A percentile compares a stretch with the other conserved stretches of the same genome.
Conservation (phyloP, 495 filamentous ascomycete genomes). For the Achaetomiella virescens region DNA sequence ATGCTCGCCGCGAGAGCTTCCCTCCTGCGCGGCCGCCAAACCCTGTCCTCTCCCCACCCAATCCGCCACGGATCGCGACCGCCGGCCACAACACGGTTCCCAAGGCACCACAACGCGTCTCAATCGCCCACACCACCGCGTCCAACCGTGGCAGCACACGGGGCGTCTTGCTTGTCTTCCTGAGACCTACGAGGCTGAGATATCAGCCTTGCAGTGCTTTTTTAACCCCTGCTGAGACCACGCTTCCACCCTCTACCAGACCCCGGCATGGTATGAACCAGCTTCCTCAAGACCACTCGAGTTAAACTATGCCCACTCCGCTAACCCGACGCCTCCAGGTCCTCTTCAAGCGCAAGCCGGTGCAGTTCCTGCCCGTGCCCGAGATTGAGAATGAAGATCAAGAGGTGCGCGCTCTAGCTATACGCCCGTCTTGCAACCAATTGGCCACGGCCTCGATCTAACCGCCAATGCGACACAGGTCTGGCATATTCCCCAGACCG, state of each 20-base stretch:
- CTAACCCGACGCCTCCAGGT: constrained; percentile 53
- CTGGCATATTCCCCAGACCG: constrained; percentile 85
- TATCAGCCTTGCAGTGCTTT: constrained; percentile 35
- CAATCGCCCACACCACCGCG: constrained; percentile 13
- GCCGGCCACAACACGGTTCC: constrained; percentile 24
- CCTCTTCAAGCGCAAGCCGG: constrained; percentile 91
- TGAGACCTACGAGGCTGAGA: constrained; percentile 28
- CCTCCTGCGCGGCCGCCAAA: constrained; percentile 18
- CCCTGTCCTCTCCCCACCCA: constrained; percentile 29
- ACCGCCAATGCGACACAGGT: constrained; percentile 48
- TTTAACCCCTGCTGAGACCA: constrained; percentile 15
- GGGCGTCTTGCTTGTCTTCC: neutral
- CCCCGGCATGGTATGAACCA: constrained; percentile 26
- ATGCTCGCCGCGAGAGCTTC: constrained; percentile 7
- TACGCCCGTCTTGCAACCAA: neutral
- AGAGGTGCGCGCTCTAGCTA: constrained; percentile 51
- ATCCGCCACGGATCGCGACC: constrained; percentile 28
- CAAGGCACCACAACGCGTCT: constrained; percentile 23
- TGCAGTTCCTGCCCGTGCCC: constrained; percentile 70
- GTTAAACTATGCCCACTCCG: neutral
- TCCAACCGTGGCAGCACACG: neutral
- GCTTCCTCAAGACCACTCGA: neutral
- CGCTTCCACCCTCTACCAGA: neutral
- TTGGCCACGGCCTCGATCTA: constrained; percentile 3
- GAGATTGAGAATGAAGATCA: constrained; percentile 70